These are phyloP conservation scores for Daedaleopsis nitida DNA, from an alignment of 768 basidiomycete genomes.

Conservation along the genomic window DNA sequence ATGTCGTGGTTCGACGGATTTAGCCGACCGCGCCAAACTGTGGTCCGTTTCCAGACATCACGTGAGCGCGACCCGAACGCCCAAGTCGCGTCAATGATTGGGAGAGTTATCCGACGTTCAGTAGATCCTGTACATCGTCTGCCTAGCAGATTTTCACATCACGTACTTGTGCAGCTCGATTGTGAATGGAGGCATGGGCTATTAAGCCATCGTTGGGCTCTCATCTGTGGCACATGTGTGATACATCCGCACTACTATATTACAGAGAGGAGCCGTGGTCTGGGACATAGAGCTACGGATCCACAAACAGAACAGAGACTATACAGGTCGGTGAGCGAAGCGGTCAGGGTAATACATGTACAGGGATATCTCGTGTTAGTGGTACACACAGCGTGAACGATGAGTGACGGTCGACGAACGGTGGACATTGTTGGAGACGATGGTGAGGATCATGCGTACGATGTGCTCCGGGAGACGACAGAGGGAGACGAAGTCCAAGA, in stretches of 20 bases:
- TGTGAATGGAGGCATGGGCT: too few species aligned
- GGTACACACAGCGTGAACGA: constrained; percentile 7
- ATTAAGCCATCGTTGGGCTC: too few species aligned
- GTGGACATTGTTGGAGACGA: neutral
- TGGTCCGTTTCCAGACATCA: constrained; percentile 2
- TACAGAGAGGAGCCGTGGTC: neutral
- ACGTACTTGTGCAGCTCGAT: too few species aligned
- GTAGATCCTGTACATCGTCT: too few species aligned
- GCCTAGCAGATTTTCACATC: too few species aligned
- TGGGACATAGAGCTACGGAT: neutral
- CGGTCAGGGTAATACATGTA: constrained; percentile 7
- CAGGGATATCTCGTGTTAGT: neutral
- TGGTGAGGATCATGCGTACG: neutral
- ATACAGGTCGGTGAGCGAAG: neutral
- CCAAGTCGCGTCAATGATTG: neutral
- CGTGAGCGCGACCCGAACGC: constrained; percentile 8
- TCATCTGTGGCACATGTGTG: too few species aligned
- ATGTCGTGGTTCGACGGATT: constrained; percentile 1
- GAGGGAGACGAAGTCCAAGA: neutral
- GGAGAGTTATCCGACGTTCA: too few species aligned
- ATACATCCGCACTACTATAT: neutral
- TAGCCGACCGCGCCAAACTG: constrained; percentile 10
- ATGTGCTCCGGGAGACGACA: neutral
- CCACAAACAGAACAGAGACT: neutral
- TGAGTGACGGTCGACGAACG: neutral